Percentiles rank a stretch among this genome's conserved stretches.
Conservation (phyloP, 2,329 filamentous ascomycete species). For the Diaporthe aspalathi region DNA sequence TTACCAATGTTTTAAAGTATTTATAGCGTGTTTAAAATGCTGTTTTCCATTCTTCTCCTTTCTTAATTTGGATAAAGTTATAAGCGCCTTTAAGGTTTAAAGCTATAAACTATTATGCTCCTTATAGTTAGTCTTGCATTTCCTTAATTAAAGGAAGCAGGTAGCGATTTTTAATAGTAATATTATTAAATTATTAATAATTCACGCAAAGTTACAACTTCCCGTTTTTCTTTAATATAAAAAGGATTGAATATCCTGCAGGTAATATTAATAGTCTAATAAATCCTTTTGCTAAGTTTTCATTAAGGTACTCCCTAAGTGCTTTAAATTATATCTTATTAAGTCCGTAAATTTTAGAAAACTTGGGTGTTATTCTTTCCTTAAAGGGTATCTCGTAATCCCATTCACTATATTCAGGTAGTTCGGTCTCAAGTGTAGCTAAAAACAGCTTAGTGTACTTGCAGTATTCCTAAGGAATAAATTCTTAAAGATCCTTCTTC, state of each 20-base stretch:
- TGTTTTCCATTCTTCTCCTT: conserved; percentile 12
- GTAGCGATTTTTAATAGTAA: conserved; percentile 19
- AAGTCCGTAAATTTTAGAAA: too few species aligned
- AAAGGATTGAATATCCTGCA: too few species aligned
- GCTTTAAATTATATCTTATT: neutral
- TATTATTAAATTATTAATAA: conserved; percentile 14
- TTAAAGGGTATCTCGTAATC: too few species aligned
- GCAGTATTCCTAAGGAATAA: too few species aligned
- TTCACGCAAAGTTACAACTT: conserved; percentile 8
- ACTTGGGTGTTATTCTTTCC: too few species aligned
- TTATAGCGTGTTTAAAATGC: neutral
- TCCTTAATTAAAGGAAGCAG: neutral
- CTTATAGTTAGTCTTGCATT: neutral
- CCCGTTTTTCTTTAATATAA: too few species aligned
- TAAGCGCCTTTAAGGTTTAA: neutral
- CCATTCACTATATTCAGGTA: too few species aligned
- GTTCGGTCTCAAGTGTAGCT: too few species aligned
- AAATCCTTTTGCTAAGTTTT: neutral
- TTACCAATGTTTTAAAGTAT: neutral
- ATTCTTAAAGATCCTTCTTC: too few species aligned
- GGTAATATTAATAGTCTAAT: too few species aligned
- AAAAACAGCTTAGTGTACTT: too few species aligned
- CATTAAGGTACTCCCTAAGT: neutral
- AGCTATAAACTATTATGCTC: conserved; percentile 6
- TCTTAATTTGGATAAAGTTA: neutral